Percentiles rank a stretch among this genome's conserved stretches.
phyloP scores from a whole-genome alignment of 1,139 yeast species.

The Diutina ranongensis region DNA sequence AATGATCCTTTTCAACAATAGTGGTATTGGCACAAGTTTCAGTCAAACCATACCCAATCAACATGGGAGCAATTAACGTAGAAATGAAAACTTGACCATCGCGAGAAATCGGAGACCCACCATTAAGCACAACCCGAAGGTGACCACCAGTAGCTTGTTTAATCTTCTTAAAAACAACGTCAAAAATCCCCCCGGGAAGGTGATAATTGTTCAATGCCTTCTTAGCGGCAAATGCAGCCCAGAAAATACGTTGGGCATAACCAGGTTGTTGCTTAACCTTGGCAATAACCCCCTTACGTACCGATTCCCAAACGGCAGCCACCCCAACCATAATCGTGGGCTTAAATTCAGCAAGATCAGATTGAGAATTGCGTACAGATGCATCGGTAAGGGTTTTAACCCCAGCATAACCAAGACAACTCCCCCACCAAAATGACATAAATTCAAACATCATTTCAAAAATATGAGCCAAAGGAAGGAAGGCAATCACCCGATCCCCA shows the following conservation, averaged over 20 bases:
- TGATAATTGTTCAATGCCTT: constrained; percentile 44
- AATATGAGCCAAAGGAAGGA: constrained; percentile 92
- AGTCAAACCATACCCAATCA: constrained; percentile 93
- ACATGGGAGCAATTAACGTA: constrained; percentile 74
- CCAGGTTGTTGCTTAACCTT: constrained; percentile 63
- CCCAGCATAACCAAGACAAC: constrained; percentile 77
- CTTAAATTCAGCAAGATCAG: constrained; percentile 77
- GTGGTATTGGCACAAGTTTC: constrained; percentile 90
- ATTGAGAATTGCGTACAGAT: constrained; percentile 73
- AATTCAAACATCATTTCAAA: constrained; percentile 87
- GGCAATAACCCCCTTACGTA: constrained; percentile 80
- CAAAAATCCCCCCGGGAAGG: constrained; percentile 58
- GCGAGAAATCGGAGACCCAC: constrained; percentile 84
- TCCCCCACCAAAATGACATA: constrained; percentile 80
- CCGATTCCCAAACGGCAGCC: constrained; percentile 97
- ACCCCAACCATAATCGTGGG: constrained; percentile 98
- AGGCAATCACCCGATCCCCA: constrained; percentile 68
- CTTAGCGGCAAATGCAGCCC: constrained; percentile 81
- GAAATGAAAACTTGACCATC: constrained; percentile 83
- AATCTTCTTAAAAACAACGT: constrained; percentile 72
- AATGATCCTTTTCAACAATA: constrained; percentile 50
- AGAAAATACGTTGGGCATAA: constrained; percentile 68
- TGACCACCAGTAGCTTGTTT: constrained; percentile 95
- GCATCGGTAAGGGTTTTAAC: constrained; percentile 84
- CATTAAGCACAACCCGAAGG: constrained; percentile 63